Evolutionary conservation across 2,329 filamentous ascomycete genomes (phyloP).

Genomic region (Myriosclerotinia duriaeana): DNA sequence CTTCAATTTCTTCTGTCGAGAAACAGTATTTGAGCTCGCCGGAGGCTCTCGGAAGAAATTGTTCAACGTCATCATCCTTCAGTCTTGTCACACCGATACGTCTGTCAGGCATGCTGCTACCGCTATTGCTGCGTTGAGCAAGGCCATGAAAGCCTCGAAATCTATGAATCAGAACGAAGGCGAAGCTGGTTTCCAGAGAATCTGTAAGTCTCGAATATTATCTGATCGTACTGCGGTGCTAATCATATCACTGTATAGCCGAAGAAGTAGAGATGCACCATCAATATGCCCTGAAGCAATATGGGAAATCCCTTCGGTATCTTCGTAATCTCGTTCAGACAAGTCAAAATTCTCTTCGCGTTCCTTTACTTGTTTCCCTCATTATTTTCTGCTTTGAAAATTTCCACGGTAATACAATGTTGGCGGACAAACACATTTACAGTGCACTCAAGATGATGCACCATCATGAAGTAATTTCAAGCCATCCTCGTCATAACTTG

Average conservation of each 20-base stretch:
- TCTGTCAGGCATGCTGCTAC: slow-evolving; percentile 27
- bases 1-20: slow-evolving; percentile 31
- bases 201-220: slow-evolving; percentile 11
- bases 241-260: not conserved
- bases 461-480: slow-evolving; percentile 21
- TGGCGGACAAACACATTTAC: slow-evolving; percentile 28
- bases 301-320: slow-evolving; percentile 29
- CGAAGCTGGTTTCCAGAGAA: slow-evolving; percentile 5
- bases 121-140: slow-evolving; percentile 31
- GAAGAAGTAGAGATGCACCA: slow-evolving; percentile 26
- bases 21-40: slow-evolving; percentile 28
- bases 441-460: slow-evolving; percentile 30
- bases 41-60: slow-evolving; percentile 27
- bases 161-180: not conserved
- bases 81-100: slow-evolving; percentile 27
- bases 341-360: slow-evolving; percentile 28
- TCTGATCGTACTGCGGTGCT: slow-evolving; percentile 5
- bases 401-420: slow-evolving; percentile 28
- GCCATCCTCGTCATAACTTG: slow-evolving; percentile 6
- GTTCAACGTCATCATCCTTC: slow-evolving; percentile 30
- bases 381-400: slow-evolving; percentile 35
- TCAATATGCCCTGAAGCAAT: slow-evolving; percentile 29
- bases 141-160: slow-evolving; percentile 24
- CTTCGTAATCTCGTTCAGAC: slow-evolving; percentile 22
- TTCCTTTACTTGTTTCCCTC: slow-evolving; percentile 31